Percentiles rank a stretch among this genome's conserved stretches.
phyloP scores from a whole-genome alignment of 2,329 filamentous ascomycete species.

The Monosporascus sp. region DNA sequence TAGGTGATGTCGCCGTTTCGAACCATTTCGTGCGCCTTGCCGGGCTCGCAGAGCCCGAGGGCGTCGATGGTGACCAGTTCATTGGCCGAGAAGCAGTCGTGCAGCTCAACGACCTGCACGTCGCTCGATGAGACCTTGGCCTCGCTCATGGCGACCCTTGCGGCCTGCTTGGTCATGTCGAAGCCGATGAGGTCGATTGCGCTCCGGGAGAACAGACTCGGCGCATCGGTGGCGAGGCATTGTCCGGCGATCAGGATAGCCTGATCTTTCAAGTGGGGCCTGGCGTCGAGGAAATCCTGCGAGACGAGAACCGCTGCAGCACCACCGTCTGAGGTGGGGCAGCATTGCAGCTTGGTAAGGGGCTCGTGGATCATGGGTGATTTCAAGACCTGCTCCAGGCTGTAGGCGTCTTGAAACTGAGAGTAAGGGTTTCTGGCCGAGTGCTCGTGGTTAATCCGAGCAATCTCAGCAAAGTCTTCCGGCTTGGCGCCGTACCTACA shows the following conservation, averaged over 20 bases:
- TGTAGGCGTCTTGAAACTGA: constrained; percentile 94
- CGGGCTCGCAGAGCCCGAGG: constrained; percentile 69
- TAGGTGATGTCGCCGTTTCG: constrained; percentile 86
- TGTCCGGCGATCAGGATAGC: constrained; percentile 90
- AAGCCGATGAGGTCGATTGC: constrained; percentile 87
- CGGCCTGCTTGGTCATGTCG: constrained; percentile 73
- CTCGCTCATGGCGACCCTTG: constrained; percentile 64
- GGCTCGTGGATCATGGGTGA: constrained; percentile 76
- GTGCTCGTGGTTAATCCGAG: constrained; percentile 86
- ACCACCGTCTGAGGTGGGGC: constrained; percentile 88
- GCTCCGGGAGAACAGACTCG: constrained; percentile 70
- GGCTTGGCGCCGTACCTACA: constrained; percentile 72
- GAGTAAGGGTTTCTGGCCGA: constrained; percentile 91
- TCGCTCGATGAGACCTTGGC: constrained; percentile 64
- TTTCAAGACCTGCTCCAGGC: constrained; percentile 72
- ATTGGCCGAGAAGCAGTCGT: constrained; percentile 96
- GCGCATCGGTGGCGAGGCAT: constrained; percentile 77
- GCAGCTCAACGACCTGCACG: constrained; percentile 81
- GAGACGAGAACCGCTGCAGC: constrained; percentile 87
- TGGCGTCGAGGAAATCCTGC: constrained; percentile 77
- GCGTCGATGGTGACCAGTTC: constrained; percentile 89
- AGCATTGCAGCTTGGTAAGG: constrained; percentile 97
- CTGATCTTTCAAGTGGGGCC: constrained; percentile 73
- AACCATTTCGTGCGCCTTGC: constrained; percentile 89
- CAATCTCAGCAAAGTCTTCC: constrained; percentile 93